phyloP scores from a whole-genome alignment of 768 basidiomycete genomes.

The Amyloporia xantha region DNA sequence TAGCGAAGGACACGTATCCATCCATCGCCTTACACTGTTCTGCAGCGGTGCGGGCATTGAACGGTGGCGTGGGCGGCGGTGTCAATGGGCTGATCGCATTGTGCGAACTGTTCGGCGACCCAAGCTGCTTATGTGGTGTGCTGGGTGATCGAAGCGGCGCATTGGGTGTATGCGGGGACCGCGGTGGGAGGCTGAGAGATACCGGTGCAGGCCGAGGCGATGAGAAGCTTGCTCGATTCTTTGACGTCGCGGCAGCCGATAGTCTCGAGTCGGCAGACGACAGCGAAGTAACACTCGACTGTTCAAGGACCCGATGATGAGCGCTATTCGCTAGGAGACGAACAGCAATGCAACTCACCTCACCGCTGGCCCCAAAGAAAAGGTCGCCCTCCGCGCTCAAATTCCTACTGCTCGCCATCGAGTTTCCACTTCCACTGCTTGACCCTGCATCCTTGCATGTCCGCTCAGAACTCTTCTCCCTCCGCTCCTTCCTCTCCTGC shows the following conservation, averaged over 20 bases:
- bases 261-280: conserved; percentile 11
- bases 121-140: conserved; percentile 8
- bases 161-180: background rate
- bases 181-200: conserved; percentile 3
- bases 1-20: conserved; percentile 65
- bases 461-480: conserved; percentile 15
- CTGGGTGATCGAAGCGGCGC: conserved; percentile 9
- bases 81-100: conserved; percentile 17
- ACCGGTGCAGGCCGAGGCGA: conserved; percentile 5
- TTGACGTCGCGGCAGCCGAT: background rate
- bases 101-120: conserved; percentile 8
- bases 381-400: conserved; percentile 22
- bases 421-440: conserved; percentile 18
- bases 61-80: conserved; percentile 34
- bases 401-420: conserved; percentile 25
- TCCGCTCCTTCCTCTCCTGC: conserved; percentile 15
- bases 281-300: conserved; percentile 17
- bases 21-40: conserved; percentile 47
- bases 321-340: conserved; percentile 5
- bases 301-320: conserved; percentile 6
- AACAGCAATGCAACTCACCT: conserved; percentile 9
- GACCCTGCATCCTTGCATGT: conserved; percentile 13
- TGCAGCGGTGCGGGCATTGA: conserved; percentile 60
- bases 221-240: conserved; percentile 6
- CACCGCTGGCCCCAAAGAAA: conserved; percentile 20